phyloP scores from a whole-genome alignment of 177 flowering plant genomes.

The Vitis hybrid region DNA sequence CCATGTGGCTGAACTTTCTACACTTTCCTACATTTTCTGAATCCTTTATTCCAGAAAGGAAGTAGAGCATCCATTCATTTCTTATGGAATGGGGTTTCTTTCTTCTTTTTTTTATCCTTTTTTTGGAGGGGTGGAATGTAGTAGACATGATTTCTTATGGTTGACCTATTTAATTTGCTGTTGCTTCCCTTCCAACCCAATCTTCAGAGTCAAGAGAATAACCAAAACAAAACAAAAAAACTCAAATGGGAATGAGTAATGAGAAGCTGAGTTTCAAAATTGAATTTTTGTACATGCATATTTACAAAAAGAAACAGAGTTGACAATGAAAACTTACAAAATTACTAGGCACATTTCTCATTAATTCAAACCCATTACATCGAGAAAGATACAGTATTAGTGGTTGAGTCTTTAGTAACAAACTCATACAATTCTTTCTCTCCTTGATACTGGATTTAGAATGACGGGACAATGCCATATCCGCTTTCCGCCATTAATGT shows the following conservation, averaged over 20 bases:
- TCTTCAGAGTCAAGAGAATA: background rate
- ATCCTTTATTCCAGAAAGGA: background rate
- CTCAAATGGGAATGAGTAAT: background rate
- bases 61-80: background rate
- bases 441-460: conserved; percentile 22
- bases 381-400: conserved; percentile 10
- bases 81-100: background rate
- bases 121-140: background rate
- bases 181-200: background rate
- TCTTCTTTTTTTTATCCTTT: background rate
- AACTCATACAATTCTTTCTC: conserved; percentile 5
- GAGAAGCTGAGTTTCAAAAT: background rate
- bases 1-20: conserved; percentile 12
- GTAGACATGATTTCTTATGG: no score
- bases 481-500: conserved; percentile 41
- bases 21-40: background rate
- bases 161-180: no score
- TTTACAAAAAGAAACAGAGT: conserved; percentile 10
- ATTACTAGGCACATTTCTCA: conserved; percentile 11
- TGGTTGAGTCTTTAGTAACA: conserved; percentile 8
- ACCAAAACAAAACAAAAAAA: background rate
- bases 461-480: conserved; percentile 67
- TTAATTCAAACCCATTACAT: conserved; percentile 10
- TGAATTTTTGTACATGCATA: background rate
- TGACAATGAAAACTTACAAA: background rate